Evolutionary conservation across 176 grass and related monocot species (phyloP).

Genomic region (Coix lacrymajobi): DNA sequence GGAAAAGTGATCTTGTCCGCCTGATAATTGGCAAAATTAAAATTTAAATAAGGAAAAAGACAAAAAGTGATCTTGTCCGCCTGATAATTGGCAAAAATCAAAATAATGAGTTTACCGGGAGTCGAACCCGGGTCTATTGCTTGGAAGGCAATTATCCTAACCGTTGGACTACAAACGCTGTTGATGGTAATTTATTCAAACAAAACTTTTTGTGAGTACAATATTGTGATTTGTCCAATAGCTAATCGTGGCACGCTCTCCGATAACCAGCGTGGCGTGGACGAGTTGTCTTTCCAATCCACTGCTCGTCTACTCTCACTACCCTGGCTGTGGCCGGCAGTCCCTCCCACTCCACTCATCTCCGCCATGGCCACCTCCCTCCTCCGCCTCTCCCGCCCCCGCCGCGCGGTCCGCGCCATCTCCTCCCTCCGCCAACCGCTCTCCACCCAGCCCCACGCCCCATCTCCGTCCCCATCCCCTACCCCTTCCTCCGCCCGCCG

Average conservation of each 20-base stretch:
- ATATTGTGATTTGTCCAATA: too few species aligned
- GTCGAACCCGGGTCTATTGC: slow-evolving; percentile 96
- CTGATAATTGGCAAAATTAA: too few species aligned
- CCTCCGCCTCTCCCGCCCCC: slow-evolving; percentile 31
- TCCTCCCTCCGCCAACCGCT: slow-evolving; percentile 15
- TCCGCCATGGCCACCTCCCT: slow-evolving; percentile 45
- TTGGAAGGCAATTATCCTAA: slow-evolving; percentile 99
- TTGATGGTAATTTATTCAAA: neutral
- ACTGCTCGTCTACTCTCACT: too few species aligned
- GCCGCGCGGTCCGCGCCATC: slow-evolving; percentile 33
- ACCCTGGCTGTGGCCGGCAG: too few species aligned
- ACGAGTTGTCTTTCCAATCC: too few species aligned
- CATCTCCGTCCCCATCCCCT: neutral
- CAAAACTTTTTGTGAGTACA: too few species aligned
- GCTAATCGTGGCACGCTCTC: neutral
- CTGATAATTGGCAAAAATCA: too few species aligned
- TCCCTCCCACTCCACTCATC: neutral
- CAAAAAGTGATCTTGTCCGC: too few species aligned
- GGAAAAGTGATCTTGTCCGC: too few species aligned
- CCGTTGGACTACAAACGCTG: slow-evolving; percentile 96
- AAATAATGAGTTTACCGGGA: slow-evolving; percentile 56
- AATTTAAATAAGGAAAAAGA: too few species aligned
- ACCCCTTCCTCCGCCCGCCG: neutral
- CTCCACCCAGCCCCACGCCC: slow-evolving; percentile 21
- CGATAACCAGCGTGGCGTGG: too few species aligned